Conservation (phyloP, 345 rosid genomes). For the Mangifera indica region DNA sequence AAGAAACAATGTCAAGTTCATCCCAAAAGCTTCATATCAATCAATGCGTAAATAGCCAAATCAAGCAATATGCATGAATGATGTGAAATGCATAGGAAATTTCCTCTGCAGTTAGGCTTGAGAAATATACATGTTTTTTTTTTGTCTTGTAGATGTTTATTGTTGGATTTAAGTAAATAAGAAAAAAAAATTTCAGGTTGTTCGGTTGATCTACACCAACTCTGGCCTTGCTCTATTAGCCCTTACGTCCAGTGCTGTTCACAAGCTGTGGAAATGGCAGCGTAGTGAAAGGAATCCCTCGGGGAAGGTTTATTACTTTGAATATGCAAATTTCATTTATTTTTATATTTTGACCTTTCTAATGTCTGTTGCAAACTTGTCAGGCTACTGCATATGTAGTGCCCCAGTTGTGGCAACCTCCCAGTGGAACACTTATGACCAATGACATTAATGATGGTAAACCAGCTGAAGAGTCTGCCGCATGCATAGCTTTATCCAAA, state of each 20-base stretch:
- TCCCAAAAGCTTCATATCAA: too few species aligned
- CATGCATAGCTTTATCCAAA: conserved; percentile 87
- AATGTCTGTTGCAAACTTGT: conserved; percentile 11
- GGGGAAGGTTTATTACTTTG: conserved; percentile 45
- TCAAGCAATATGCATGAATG: too few species aligned
- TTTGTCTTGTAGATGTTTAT: background rate
- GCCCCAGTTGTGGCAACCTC: conserved; percentile 85
- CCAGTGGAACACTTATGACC: conserved; percentile 69
- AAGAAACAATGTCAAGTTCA: background rate
- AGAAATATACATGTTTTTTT: background rate
- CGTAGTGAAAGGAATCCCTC: conserved; percentile 51
- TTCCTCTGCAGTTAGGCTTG: background rate
- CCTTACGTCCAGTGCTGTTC: conserved; percentile 56
- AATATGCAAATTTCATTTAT: background rate
- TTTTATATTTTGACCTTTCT: conserved; percentile 9
- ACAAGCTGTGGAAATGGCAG: conserved; percentile 76
- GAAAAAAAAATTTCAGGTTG: conserved; percentile 38
- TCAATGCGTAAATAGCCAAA: too few species aligned
- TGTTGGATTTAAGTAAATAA: background rate
- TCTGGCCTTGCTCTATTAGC: conserved; percentile 60
- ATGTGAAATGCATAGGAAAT: background rate
- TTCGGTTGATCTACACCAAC: conserved; percentile 53
- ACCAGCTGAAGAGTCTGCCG: conserved; percentile 58
- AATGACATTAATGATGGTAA: conserved; percentile 63
- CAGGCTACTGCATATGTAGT: conserved; percentile 62